A percentile compares a stretch with the other conserved stretches of the same genome.
These are phyloP conservation scores for Falciphora oryzae DNA, from an alignment of 2,329 filamentous ascomycete genomes.

Conservation along the genomic window DNA sequence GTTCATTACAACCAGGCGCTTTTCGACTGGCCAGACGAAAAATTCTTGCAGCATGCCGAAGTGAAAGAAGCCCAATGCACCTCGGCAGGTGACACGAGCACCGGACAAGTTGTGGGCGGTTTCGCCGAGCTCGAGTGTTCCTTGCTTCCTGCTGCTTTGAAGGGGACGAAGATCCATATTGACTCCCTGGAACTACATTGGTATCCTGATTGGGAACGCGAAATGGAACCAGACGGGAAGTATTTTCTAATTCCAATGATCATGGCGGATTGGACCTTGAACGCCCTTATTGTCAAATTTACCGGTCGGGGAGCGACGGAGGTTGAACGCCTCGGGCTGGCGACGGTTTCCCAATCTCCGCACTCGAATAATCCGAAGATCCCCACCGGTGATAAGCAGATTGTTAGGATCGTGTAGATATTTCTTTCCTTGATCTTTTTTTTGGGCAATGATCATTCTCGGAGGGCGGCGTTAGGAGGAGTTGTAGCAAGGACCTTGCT, in stretches of 20 bases:
- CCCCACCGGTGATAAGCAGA: background rate
- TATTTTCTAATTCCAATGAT: background rate
- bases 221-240: background rate
- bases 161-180: background rate
- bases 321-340: background rate
- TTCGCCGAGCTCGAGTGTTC: background rate
- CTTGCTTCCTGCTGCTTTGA: background rate
- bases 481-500: no score
- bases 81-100: background rate
- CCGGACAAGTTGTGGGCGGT: background rate
- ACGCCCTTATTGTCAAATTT: background rate
- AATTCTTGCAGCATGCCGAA: background rate
- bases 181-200: background rate
- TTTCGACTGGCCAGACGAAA: fast-evolving
- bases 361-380: no score
- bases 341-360: background rate
- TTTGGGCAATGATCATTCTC: no score
- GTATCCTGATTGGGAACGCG: background rate
- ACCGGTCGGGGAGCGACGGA: background rate
- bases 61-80: conserved; percentile 1
- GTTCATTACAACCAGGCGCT: background rate
- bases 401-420: background rate
- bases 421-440: no score
- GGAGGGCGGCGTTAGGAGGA: no score
- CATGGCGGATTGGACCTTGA: background rate